Percentiles rank a stretch among this genome's conserved stretches.
Evolutionary conservation across 208 protist species (phyloP).

Genomic region (Crithidia thermophila): DNA sequence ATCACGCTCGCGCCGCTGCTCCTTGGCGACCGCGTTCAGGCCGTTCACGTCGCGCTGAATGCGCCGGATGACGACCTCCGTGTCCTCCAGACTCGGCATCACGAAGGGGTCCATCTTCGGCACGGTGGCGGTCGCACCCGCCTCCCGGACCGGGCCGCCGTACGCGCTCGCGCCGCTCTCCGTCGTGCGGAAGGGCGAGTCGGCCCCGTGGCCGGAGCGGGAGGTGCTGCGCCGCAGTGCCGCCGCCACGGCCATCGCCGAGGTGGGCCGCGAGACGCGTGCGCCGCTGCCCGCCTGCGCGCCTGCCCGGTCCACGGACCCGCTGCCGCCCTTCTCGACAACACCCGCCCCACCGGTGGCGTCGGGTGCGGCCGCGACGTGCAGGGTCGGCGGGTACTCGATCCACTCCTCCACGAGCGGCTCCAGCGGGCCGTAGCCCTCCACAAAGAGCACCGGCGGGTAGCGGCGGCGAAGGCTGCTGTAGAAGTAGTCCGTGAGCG

Average conservation of each 20-base stretch:
- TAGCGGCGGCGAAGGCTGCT: not conserved
- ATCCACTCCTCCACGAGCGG: conserved; percentile 16
- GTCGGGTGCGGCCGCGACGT: not conserved
- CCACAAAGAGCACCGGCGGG: conserved; percentile 48
- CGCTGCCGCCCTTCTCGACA: not conserved
- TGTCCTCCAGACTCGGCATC: conserved; percentile 75
- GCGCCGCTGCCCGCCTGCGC: not conserved
- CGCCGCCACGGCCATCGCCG: conserved; percentile 21
- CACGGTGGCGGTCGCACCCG: not conserved
- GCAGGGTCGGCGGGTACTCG: conserved; percentile 27
- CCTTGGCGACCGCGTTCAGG: conserved; percentile 79
- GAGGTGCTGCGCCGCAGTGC: conserved; percentile 19
- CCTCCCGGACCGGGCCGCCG: not conserved
- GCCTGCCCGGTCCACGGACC: not conserved
- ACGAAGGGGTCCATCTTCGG: conserved; percentile 46
- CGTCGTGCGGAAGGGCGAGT: not conserved
- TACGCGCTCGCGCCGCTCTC: not conserved
- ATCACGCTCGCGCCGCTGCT: conserved; percentile 65
- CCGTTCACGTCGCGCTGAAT: conserved; percentile 84
- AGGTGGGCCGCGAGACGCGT: not conserved
- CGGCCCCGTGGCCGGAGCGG: conserved; percentile 3
- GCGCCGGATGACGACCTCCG: conserved; percentile 56
- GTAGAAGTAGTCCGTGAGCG: conserved; percentile 30
- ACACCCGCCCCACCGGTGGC: not conserved
- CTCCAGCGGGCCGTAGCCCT: conserved; percentile 66